These are phyloP conservation scores for Auricularia heimuer DNA, from an alignment of 768 basidiomycete species.

Conservation along the genomic window DNA sequence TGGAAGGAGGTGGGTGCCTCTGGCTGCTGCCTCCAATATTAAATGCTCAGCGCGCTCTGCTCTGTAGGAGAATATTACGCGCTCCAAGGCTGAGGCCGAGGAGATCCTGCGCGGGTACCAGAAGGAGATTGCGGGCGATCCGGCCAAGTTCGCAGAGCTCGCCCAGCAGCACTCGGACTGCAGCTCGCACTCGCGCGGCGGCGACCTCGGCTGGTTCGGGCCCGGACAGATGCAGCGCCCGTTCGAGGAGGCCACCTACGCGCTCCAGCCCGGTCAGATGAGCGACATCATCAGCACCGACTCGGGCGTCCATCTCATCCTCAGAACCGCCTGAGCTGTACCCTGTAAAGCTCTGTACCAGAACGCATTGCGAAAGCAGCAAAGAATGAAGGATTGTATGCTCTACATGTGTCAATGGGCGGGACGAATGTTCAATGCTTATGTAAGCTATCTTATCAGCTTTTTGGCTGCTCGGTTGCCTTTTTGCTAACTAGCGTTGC, in stretches of 20 bases:
- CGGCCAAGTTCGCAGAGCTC: slow-evolving; percentile 62
- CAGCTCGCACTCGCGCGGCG: slow-evolving; percentile 68
- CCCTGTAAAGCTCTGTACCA: not conserved
- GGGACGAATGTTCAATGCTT: not conserved
- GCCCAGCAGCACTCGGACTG: slow-evolving; percentile 80
- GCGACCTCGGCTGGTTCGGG: slow-evolving; percentile 84
- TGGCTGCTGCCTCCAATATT: not conserved
- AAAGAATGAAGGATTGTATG: no score
- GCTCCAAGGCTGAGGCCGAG: slow-evolving; percentile 83
- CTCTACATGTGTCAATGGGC: not conserved
- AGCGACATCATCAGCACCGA: slow-evolving; percentile 81
- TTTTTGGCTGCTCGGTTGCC: not conserved
- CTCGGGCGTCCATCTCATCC: slow-evolving; percentile 89
- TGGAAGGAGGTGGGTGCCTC: slow-evolving; percentile 32
- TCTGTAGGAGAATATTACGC: slow-evolving; percentile 62
- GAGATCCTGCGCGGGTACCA: slow-evolving; percentile 61
- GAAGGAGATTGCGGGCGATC: slow-evolving; percentile 45
- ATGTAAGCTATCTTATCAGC: not conserved
- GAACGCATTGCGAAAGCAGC: no score
- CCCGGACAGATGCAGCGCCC: slow-evolving; percentile 93
- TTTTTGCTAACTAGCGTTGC: no score
- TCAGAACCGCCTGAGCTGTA: slow-evolving; percentile 62
- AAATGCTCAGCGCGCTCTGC: not conserved
- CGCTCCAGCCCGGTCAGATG: slow-evolving; percentile 60
- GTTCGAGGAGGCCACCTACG: slow-evolving; percentile 84